Percentiles rank a stretch among this genome's conserved stretches.
phyloP scores from a whole-genome alignment of 1,284 basidiomycete species.

The Puccinia novopanici region DNA sequence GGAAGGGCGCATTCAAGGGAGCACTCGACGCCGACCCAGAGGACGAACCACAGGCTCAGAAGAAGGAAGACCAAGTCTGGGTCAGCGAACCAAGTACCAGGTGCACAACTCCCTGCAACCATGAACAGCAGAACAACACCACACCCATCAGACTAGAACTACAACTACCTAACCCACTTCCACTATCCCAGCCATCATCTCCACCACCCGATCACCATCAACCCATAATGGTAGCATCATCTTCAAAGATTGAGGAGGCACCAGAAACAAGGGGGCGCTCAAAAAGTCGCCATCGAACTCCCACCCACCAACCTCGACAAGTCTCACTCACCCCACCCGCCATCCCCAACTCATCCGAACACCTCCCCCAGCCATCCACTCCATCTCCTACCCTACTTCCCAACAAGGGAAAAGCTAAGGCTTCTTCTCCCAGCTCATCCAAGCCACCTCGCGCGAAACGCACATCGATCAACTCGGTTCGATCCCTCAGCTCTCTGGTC shows the following conservation, averaged over 20 bases:
- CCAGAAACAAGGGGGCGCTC: neutral
- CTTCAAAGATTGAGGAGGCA: too few relatives aligned
- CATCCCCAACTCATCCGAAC: neutral
- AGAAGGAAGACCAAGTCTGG: constrained; percentile 54
- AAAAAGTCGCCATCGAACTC: neutral
- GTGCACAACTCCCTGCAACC: neutral
- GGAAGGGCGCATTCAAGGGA: too few relatives aligned
- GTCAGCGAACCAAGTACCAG: too few relatives aligned
- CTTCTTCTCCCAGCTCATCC: neutral
- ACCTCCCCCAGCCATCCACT: neutral
- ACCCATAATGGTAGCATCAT: too few relatives aligned
- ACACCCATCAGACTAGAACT: neutral
- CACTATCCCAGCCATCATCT: neutral
- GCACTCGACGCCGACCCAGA: too few relatives aligned
- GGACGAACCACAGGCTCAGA: too few relatives aligned
- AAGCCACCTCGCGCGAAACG: neutral
- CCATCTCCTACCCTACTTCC: neutral
- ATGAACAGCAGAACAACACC: constrained; percentile 7
- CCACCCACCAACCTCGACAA: too few relatives aligned
- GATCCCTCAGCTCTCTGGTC: constrained; percentile 8
- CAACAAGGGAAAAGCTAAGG: neutral
- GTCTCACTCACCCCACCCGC: neutral
- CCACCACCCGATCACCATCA: neutral
- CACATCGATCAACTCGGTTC: constrained; percentile 9
- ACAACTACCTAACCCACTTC: constrained; percentile 43